Evolutionary conservation across 495 filamentous ascomycete genomes (phyloP).

Genomic region (Aspergillus incahuasiensis): DNA sequence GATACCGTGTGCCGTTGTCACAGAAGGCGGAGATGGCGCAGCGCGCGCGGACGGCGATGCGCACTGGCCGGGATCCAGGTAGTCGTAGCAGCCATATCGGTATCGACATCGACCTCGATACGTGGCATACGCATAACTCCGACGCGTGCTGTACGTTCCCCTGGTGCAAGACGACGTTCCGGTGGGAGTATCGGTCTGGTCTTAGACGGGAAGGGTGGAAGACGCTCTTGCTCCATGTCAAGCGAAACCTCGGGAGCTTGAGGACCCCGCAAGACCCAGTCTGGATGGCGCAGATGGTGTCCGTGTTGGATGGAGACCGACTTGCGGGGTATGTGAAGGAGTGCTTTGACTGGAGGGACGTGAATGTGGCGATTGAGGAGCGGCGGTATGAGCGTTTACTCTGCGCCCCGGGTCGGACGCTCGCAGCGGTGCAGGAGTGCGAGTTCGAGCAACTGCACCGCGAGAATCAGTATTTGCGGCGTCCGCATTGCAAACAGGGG

Average conservation of each 20-base stretch:
- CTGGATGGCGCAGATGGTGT: slow-evolving; percentile 5
- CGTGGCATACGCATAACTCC: background rate
- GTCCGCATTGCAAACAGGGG: background rate
- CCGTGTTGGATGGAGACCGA: background rate
- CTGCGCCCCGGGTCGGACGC: no score
- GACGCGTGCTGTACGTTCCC: slow-evolving; percentile 4
- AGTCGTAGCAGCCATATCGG: background rate
- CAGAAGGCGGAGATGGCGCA: background rate
- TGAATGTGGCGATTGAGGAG: slow-evolving; percentile 10
- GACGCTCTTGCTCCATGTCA: background rate
- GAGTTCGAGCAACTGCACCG: slow-evolving; percentile 4
- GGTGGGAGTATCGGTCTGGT: background rate
- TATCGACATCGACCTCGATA: no score
- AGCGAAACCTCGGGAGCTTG: background rate
- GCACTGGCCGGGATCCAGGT: no score
- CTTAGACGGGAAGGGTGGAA: slow-evolving; percentile 1
- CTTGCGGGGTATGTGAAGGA: background rate
- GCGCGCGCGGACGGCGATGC: background rate
- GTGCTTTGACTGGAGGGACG: slow-evolving; percentile 5
- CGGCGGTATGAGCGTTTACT: background rate
- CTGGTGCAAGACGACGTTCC: slow-evolving; percentile 4
- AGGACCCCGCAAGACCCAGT: background rate
- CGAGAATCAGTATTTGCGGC: slow-evolving; percentile 6
- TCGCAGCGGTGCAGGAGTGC: background rate
- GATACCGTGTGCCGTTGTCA: background rate